A percentile compares a stretch with the other conserved stretches of the same genome.
Conservation (phyloP, 805 yeast genomes). For the Wickerhamiella lipophila region DNA sequence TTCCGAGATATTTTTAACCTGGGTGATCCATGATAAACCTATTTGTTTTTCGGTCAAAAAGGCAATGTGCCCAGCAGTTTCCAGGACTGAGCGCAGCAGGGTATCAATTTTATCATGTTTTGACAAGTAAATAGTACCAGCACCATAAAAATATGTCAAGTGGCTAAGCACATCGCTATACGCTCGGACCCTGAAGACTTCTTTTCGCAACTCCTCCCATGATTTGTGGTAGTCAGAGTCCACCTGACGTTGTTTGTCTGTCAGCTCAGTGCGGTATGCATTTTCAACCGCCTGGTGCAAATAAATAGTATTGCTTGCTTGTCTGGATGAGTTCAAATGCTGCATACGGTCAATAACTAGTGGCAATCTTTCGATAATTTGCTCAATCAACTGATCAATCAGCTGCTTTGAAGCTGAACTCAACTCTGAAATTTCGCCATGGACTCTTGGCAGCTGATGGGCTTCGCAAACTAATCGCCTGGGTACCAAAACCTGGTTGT, state of each 20-base stretch:
- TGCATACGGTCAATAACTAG: neutral
- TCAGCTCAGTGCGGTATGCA: neutral
- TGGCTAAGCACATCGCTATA: neutral
- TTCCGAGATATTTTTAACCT: neutral
- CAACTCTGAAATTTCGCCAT: neutral
- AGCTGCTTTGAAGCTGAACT: neutral
- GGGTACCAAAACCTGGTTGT: neutral
- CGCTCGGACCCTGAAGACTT: neutral
- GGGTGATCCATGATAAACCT: neutral
- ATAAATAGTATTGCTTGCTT: neutral
- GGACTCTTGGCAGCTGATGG: neutral
- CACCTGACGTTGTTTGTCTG: neutral
- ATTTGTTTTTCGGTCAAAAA: neutral
- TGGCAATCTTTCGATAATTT: neutral
- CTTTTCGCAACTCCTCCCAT: neutral
- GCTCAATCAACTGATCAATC: neutral
- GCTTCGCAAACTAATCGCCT: neutral
- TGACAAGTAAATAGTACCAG: neutral
- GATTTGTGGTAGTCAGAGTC: neutral
- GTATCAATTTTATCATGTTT: neutral
- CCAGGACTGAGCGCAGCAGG: neutral
- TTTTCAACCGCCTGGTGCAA: neutral
- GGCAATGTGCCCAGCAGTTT: neutral
- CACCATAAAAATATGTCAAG: neutral
- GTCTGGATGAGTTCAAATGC: neutral